Evolutionary conservation across 2,329 filamentous ascomycete species (phyloP).

Genomic region (Annulohypoxylon truncatum): DNA sequence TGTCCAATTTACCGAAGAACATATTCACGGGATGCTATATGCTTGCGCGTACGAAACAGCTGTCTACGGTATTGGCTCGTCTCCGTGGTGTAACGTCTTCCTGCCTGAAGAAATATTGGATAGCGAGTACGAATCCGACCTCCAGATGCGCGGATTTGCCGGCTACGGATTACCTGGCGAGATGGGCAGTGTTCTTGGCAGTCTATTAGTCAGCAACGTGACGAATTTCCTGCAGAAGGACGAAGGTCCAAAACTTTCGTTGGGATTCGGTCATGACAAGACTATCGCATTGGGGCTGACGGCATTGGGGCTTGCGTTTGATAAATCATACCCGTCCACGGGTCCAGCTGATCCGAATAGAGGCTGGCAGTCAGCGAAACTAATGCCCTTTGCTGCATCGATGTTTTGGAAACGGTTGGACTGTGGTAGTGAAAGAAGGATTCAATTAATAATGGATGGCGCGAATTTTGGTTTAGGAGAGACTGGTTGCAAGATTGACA

Average conservation of each 20-base stretch:
- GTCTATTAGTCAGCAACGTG: slow-evolving; percentile 39
- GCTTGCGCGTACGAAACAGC: slow-evolving; percentile 44
- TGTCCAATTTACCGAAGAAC: slow-evolving; percentile 35
- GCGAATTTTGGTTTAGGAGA: slow-evolving; percentile 41
- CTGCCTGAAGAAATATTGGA: slow-evolving; percentile 35
- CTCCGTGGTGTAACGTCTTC: slow-evolving; percentile 43
- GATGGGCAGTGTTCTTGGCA: slow-evolving; percentile 41
- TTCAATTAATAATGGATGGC: slow-evolving; percentile 42
- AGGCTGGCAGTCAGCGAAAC: slow-evolving; percentile 37
- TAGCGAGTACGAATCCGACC: slow-evolving; percentile 44
- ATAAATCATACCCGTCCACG: slow-evolving; percentile 30
- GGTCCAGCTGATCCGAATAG: slow-evolving; percentile 38
- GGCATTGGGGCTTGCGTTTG: slow-evolving; percentile 38
- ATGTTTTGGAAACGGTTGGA: slow-evolving; percentile 42
- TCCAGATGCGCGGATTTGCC: slow-evolving; percentile 42
- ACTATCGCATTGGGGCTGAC: slow-evolving; percentile 41
- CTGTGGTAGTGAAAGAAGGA: slow-evolving; percentile 32
- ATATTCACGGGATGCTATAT: slow-evolving; percentile 42
- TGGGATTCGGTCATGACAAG: slow-evolving; percentile 44
- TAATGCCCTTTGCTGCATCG: slow-evolving; percentile 40
- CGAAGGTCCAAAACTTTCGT: slow-evolving; percentile 31
- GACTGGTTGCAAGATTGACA: slow-evolving; percentile 39
- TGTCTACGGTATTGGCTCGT: slow-evolving; percentile 33
- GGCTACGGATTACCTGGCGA: slow-evolving; percentile 42
- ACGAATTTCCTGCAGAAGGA: slow-evolving; percentile 35